A percentile compares a stretch with the other conserved stretches of the same genome.
These are phyloP conservation scores for Maudiozyma humilis DNA, from an alignment of 1,139 yeast species.

Conservation along the genomic window DNA sequence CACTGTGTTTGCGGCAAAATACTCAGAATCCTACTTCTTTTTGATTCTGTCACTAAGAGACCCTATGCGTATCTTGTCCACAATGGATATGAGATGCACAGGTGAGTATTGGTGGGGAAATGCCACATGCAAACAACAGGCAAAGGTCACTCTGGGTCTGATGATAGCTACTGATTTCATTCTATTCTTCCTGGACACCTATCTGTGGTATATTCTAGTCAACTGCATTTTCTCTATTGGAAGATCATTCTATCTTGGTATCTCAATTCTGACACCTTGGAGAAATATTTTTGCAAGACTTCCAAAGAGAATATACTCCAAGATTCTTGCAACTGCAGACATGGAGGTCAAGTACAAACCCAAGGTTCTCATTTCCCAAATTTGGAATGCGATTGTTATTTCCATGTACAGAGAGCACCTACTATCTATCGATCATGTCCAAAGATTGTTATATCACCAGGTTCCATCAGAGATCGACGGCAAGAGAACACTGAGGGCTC, in stretches of 20 bases:
- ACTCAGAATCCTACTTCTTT: slow-evolving; percentile 84
- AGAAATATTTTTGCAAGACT: slow-evolving; percentile 94
- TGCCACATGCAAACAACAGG: slow-evolving; percentile 71
- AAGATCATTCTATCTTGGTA: slow-evolving; percentile 96
- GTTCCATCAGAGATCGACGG: slow-evolving; percentile 97
- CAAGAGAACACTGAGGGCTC: slow-evolving; percentile 95
- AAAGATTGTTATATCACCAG: slow-evolving; percentile 91
- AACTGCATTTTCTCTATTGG: slow-evolving; percentile 95
- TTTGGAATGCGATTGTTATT: slow-evolving; percentile 96
- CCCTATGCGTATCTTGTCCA: slow-evolving; percentile 72
- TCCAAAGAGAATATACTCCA: slow-evolving; percentile 97
- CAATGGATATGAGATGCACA: slow-evolving; percentile 61
- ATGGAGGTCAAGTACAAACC: slow-evolving; percentile 99
- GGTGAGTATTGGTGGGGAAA: slow-evolving; percentile 89
- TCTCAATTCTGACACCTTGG: slow-evolving; percentile 98
- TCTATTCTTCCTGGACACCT: slow-evolving; percentile 95
- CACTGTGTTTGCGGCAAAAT: slow-evolving; percentile 80
- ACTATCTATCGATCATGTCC: slow-evolving; percentile 96
- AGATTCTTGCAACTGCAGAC: slow-evolving; percentile 93
- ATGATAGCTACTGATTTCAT: slow-evolving; percentile 89
- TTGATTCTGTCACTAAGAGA: slow-evolving; percentile 85
- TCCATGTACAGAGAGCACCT: slow-evolving; percentile 98
- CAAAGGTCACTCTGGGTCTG: slow-evolving; percentile 80
- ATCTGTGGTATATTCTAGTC: slow-evolving; percentile 95
- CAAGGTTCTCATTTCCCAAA: slow-evolving; percentile 93